phyloP scores from a whole-genome alignment of 371 early-diverging fungal species.

The Paraphysoderma sedebokerense region DNA sequence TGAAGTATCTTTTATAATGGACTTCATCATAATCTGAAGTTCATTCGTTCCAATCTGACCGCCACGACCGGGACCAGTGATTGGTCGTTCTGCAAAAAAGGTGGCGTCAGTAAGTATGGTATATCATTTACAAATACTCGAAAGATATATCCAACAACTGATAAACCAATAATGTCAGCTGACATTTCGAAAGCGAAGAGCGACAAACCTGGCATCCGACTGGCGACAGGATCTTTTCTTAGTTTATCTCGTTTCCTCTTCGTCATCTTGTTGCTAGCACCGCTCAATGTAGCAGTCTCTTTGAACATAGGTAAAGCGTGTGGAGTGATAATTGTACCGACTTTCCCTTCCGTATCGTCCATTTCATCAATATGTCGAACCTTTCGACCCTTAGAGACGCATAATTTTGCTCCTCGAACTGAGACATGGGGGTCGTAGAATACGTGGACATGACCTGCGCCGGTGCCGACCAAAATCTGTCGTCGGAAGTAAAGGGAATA shows the following conservation, averaged over 20 bases:
- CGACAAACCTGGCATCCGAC: conserved; percentile 49
- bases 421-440: conserved; percentile 58
- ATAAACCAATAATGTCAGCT: no score
- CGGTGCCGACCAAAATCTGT: conserved; percentile 46
- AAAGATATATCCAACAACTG: no score
- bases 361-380: conserved; percentile 40
- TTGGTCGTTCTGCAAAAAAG: conserved; percentile 36
- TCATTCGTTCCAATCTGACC: conserved; percentile 65
- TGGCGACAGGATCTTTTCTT: conserved; percentile 53
- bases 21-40: conserved; percentile 68
- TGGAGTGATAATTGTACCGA: conserved; percentile 65
- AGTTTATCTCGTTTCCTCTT: conserved; percentile 60
- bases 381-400: conserved; percentile 44
- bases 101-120: no score
- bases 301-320: conserved; percentile 76
- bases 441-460: conserved; percentile 53
- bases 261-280: no score
- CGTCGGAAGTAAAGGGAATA: no score
- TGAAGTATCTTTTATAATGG: conserved; percentile 62
- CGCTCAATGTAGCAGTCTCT: no score
- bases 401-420: conserved; percentile 55
- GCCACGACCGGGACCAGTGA: conserved; percentile 67
- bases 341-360: conserved; percentile 20
- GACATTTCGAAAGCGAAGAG: no score
- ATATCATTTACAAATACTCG: no score